Percentiles rank a stretch among this genome's conserved stretches.
These are phyloP conservation scores for Astrothelium macrocarpum DNA, from an alignment of 495 filamentous ascomycete genomes.

Conservation along the genomic window DNA sequence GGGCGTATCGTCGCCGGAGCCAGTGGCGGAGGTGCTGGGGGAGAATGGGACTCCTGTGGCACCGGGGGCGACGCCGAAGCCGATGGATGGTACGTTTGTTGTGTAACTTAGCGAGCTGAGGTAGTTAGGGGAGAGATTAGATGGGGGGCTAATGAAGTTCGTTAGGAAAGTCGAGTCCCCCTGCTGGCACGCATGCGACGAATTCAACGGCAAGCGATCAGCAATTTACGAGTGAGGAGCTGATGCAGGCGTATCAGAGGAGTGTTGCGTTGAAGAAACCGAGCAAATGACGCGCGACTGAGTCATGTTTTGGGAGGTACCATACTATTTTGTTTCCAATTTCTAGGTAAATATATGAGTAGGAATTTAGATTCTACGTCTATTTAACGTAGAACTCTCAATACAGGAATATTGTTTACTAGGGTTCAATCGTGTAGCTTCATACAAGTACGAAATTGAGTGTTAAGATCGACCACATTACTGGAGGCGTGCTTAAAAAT, in stretches of 20 bases:
- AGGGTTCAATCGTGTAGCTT: no score
- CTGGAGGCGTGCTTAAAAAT: no score
- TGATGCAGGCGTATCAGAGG: constrained; percentile 1
- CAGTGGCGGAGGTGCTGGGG: background rate
- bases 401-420: no score
- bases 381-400: no score
- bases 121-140: background rate
- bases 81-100: background rate
- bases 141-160: background rate
- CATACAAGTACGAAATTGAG: no score
- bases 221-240: background rate
- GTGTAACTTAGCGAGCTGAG: background rate
- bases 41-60: constrained; percentile 1
- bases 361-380: no score
- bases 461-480: no score
- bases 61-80: constrained; percentile 5
- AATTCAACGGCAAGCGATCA: background rate
- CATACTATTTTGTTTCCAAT: background rate
- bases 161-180: background rate
- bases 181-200: background rate
- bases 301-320: background rate
- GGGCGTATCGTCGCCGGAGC: background rate
- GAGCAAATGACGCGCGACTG: background rate
- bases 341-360: no score
- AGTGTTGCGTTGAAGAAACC: background rate